These are phyloP conservation scores for Trypanosoma theileri DNA, from an alignment of 208 protist species.

Conservation along the genomic window DNA sequence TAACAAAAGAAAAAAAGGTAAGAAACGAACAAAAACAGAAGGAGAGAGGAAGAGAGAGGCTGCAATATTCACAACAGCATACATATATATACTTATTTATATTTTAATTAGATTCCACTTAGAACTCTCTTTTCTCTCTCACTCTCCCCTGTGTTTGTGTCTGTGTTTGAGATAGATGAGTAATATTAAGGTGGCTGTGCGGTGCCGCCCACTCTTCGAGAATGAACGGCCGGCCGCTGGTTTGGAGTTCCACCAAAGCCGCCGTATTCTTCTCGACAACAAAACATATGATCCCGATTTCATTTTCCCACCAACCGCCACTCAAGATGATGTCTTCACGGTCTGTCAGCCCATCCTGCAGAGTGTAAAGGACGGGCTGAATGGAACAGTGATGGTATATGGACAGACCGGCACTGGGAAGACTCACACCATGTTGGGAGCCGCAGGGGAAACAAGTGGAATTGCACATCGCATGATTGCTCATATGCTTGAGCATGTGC, in stretches of 20 bases:
- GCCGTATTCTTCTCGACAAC: slow-evolving; percentile 83
- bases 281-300: slow-evolving; percentile 92
- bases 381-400: slow-evolving; percentile 94
- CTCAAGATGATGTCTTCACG: slow-evolving; percentile 87
- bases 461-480: slow-evolving; percentile 91
- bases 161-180: slow-evolving; percentile 38
- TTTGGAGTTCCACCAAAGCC: slow-evolving; percentile 66
- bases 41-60: not conserved
- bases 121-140: no score
- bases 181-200: slow-evolving; percentile 88
- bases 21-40: not conserved
- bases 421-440: slow-evolving; percentile 95
- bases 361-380: slow-evolving; percentile 87
- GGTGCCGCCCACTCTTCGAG: slow-evolving; percentile 81
- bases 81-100: not conserved
- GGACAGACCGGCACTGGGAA: slow-evolving; percentile 96
- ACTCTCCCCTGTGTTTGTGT: not conserved
- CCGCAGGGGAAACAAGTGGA: slow-evolving; percentile 46
- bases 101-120: not conserved
- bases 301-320: slow-evolving; percentile 61
- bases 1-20: not conserved
- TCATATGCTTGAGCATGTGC: slow-evolving; percentile 90
- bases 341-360: slow-evolving; percentile 85
- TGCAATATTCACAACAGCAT: not conserved
- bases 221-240: slow-evolving; percentile 69